Base-by-base conservation (phyloP, 148 eudicot species). In the Drosera capensis region DNA sequence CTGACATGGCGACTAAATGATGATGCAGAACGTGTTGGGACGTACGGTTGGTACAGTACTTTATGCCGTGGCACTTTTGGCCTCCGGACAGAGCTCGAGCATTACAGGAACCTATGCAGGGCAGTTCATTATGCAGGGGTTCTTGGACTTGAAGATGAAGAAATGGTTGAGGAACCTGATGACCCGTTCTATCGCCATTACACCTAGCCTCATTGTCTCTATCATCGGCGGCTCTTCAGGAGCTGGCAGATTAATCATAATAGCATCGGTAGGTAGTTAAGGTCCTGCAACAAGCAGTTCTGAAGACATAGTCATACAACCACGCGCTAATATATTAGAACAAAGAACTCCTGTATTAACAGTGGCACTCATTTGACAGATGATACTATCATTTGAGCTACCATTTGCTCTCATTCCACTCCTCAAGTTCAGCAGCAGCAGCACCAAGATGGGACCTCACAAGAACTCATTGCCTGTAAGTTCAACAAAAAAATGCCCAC, bases 91-190 rank as follows among this genome's bases (percentile, higher is more conserved):
- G 55, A 84, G 97, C 54, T 90, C 97, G 14, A 59, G 93, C 31
- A 90, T 90, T 45, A 84, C 95, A 2, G 93, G 95, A 12, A 90
- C 97, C 12, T 90, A 90, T 73, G 93, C 97, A 40, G 97, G 97
- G 18, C 97, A 90, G 50, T 90, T 45, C 50, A 73, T 90, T 43
- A 84, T 90, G 97, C 93, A 87, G 94, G 97, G 97, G 17, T 84
- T 90, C 54, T 73, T 90, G 75, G 78, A 90, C 18, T 58, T 90
- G 5, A 80, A 73, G 67, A 84, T 84, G 93, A 90, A 47, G 59
- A 71, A 36, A 59, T 90, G 97, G 97, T 0, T 54, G 25, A 75
- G 93, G 49, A 90, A 90, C 62, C 59, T 90, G 19, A 2, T 90
- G 64, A 76, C 97, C 18, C 74, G 97, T 51, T 34, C 48, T 44